Conservation (phyloP, 495 filamentous ascomycete species). For the Neurospora sp. region DNA sequence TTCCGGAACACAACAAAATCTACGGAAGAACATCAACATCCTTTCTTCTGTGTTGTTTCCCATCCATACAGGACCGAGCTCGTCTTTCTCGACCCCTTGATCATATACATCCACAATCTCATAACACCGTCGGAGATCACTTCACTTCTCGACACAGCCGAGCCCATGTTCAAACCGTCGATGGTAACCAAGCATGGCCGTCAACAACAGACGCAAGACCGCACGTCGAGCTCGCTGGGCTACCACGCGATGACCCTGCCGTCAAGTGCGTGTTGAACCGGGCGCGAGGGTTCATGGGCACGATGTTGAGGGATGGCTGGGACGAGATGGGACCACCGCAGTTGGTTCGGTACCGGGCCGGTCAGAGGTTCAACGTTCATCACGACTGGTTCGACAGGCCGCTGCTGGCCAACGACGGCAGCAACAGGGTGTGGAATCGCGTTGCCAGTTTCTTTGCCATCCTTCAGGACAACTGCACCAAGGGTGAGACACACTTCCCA, state of each 20-base stretch:
- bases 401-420: slow-evolving; percentile 16
- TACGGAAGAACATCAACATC: background rate
- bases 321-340: slow-evolving; percentile 41
- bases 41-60: slow-evolving; percentile 18
- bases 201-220: slow-evolving; percentile 23
- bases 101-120: slow-evolving; percentile 37
- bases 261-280: slow-evolving; percentile 34
- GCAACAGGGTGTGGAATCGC: slow-evolving; percentile 29
- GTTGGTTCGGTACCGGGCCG: slow-evolving; percentile 36
- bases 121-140: slow-evolving; percentile 25
- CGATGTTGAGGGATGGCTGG: slow-evolving; percentile 30
- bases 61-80: slow-evolving; percentile 33
- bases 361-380: slow-evolving; percentile 36
- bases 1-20: slow-evolving; percentile 3
- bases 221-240: slow-evolving; percentile 36
- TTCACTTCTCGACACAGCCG: slow-evolving; percentile 27
- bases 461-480: slow-evolving; percentile 30
- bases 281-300: slow-evolving; percentile 32
- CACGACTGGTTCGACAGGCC: slow-evolving; percentile 36
- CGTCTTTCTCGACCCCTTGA: slow-evolving; percentile 34
- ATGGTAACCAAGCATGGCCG: slow-evolving; percentile 29
- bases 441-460: slow-evolving; percentile 40
- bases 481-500: slow-evolving; percentile 40
- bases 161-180: slow-evolving; percentile 30
- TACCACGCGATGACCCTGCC: slow-evolving; percentile 30